These are phyloP conservation scores for Firmiana major DNA, from an alignment of 345 rosid species.

Conservation along the genomic window DNA sequence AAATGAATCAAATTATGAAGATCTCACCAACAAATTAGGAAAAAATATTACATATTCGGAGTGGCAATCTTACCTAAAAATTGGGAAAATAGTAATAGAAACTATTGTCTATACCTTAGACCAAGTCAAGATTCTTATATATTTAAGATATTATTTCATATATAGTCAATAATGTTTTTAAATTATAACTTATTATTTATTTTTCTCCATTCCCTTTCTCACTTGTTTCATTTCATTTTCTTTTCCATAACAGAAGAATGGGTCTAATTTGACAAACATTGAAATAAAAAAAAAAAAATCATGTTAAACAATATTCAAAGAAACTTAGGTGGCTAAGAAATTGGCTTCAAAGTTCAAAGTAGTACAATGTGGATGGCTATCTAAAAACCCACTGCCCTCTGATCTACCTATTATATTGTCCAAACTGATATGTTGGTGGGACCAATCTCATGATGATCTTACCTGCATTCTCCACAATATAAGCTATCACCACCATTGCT, in stretches of 20 bases:
- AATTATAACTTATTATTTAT: conserved; percentile 40
- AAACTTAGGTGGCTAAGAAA: background rate
- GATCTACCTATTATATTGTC: background rate
- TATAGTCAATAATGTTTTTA: conserved; percentile 7
- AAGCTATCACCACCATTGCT: background rate
- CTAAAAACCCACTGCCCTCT: conserved; percentile 8
- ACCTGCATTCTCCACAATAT: conserved; percentile 16
- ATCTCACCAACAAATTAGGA: background rate
- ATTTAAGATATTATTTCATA: no score
- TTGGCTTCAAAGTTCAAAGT: background rate
- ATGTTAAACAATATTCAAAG: background rate
- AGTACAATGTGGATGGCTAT: conserved; percentile 1
- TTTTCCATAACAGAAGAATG: background rate
- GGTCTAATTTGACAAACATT: background rate
- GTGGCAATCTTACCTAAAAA: no score
- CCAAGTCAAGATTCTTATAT: no score
- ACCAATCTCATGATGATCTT: conserved; percentile 9
- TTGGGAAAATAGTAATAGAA: background rate
- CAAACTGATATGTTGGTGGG: conserved; percentile 19
- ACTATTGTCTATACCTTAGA: background rate
- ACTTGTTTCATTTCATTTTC: background rate
- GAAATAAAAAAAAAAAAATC: background rate
- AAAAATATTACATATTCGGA: no score
- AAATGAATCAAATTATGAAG: background rate
- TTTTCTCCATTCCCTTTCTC: no score